Evolutionary conservation across 2,329 filamentous ascomycete genomes (phyloP).

Genomic region (Calonectria montana): DNA sequence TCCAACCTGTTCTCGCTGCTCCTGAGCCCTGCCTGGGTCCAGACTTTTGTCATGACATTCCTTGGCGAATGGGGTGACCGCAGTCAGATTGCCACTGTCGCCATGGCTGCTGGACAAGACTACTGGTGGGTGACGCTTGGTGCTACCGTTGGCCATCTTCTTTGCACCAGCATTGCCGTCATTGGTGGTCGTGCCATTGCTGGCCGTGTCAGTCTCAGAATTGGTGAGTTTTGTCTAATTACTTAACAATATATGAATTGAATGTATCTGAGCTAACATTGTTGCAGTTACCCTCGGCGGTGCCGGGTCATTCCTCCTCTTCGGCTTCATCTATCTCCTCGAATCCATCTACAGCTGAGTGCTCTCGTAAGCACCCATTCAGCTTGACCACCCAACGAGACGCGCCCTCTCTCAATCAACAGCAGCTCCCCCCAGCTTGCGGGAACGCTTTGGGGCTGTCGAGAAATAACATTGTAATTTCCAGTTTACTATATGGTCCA

Average conservation of each 20-base stretch:
- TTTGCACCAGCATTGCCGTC: constrained; percentile 92
- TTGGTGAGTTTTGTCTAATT: constrained; percentile 74
- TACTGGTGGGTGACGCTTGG: constrained; percentile 99
- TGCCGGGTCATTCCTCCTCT: constrained; percentile 88
- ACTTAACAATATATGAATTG: not conserved
- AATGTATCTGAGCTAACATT: constrained; percentile 40
- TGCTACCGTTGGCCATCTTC: constrained; percentile 84
- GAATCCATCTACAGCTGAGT: constrained; percentile 75
- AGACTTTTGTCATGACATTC: constrained; percentile 99
- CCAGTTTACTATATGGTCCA: constrained; percentile 2
- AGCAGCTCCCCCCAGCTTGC: constrained; percentile 15
- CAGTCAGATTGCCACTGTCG: constrained; percentile 97
- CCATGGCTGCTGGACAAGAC: constrained; percentile 97
- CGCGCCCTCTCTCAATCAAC: constrained; percentile 24
- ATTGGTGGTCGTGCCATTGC: constrained; percentile 93
- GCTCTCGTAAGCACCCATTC: not conserved
- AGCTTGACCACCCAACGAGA: constrained; percentile 17
- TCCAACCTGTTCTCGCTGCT: constrained; percentile 89
- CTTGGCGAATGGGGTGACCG: constrained; percentile 98
- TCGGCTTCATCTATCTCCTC: constrained; percentile 90
- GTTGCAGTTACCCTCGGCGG: constrained; percentile 87
- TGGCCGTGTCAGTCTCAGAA: constrained; percentile 92
- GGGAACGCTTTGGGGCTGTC: not conserved
- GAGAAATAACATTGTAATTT: constrained; percentile 4
- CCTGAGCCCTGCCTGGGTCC: constrained; percentile 96